phyloP scores from a whole-genome alignment of 2,329 filamentous ascomycete genomes.

The Alternaria rosae region DNA sequence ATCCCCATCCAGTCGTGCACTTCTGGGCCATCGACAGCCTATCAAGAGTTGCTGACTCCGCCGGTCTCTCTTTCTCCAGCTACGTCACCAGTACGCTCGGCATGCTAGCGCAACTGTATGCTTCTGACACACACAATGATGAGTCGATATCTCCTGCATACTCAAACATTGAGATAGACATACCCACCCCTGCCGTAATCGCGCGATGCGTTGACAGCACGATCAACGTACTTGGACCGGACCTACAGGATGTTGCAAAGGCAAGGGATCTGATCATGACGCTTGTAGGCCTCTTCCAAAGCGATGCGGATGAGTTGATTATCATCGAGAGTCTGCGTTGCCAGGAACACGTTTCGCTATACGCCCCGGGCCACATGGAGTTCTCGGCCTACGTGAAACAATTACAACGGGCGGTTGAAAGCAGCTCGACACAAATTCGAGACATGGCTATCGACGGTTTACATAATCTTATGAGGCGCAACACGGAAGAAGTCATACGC shows the following conservation, averaged over 20 bases:
- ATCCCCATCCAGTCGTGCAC: slow-evolving; percentile 93
- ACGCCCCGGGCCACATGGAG: slow-evolving; percentile 86
- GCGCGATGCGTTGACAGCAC: slow-evolving; percentile 91
- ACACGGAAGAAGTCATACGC: slow-evolving; percentile 81
- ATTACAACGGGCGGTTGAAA: slow-evolving; percentile 79
- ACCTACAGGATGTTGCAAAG: slow-evolving; percentile 90
- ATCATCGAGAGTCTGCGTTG: slow-evolving; percentile 81
- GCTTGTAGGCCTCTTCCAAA: slow-evolving; percentile 81
- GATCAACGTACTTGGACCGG: slow-evolving; percentile 94
- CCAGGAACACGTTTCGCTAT: slow-evolving; percentile 88
- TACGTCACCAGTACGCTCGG: slow-evolving; percentile 91
- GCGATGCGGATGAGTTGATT: slow-evolving; percentile 74
- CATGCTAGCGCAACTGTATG: slow-evolving; percentile 92
- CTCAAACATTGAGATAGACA: slow-evolving; percentile 88
- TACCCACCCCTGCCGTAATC: slow-evolving; percentile 82
- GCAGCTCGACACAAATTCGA: slow-evolving; percentile 71
- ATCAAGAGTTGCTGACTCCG: slow-evolving; percentile 85
- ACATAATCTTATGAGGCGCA: slow-evolving; percentile 93
- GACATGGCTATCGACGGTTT: slow-evolving; percentile 86
- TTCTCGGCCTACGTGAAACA: slow-evolving; percentile 83
- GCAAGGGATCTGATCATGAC: slow-evolving; percentile 91
- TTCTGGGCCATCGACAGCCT: slow-evolving; percentile 95
- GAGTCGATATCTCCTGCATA: slow-evolving; percentile 81
- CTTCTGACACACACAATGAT: slow-evolving; percentile 87
- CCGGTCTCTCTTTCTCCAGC: slow-evolving; percentile 87